Base-by-base conservation (phyloP, 768 basidiomycete genomes). In the Ephemerocybe angulata region DNA sequence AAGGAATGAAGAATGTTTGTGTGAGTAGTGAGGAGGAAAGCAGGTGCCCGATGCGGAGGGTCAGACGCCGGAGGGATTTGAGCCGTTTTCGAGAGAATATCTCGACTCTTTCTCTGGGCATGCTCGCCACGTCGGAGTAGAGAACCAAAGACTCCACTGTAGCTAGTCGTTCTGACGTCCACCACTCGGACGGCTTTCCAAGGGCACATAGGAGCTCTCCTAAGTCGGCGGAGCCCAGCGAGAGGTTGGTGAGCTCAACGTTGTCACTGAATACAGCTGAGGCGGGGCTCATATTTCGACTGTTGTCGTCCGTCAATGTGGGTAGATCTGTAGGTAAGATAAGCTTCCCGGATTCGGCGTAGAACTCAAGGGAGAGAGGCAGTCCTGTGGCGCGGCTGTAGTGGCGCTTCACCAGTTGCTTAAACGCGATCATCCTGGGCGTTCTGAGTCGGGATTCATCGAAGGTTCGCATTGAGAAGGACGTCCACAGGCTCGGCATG, bases 401-500 rank as follows among this genome's bases (percentile, higher is more conserved):
- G 25, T 37, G 37, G 25, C 7, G 19, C 35, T 25, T 48, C 24
- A 48, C 28, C 53, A 54, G 47, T 11, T 21, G 13, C 27, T 48
- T 29, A 24, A 54, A 54, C 46, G 46, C 24, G 2, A 28, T 3
- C 17, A 28, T 4, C 15, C 30, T 30, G 8, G 44, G 31, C 17
- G 27, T 35, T 5, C 28, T 3, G 10, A 48, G 31, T 35, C 11
- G 25, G 3, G 53, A 48, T 3, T 5, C 10, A 21, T 47, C 17
- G n/a, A 54, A 48, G 19, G 30, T 35, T 3, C 42, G 43, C 42
- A 54, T 11, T 24, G 43, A 46, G 42, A 54, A 54, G 2, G 46
- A 37, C 4, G 53, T 38, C 53, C 53, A 54, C 8, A 54, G 53
- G 17, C 29, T 29, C 7, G 43, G 53, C 12, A 37, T 47, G n/a